Percentiles rank a stretch among this genome's conserved stretches.
These are phyloP conservation scores for Calcarisporium arbuscula DNA, from an alignment of 2,329 filamentous ascomycete species.

Conservation along the genomic window DNA sequence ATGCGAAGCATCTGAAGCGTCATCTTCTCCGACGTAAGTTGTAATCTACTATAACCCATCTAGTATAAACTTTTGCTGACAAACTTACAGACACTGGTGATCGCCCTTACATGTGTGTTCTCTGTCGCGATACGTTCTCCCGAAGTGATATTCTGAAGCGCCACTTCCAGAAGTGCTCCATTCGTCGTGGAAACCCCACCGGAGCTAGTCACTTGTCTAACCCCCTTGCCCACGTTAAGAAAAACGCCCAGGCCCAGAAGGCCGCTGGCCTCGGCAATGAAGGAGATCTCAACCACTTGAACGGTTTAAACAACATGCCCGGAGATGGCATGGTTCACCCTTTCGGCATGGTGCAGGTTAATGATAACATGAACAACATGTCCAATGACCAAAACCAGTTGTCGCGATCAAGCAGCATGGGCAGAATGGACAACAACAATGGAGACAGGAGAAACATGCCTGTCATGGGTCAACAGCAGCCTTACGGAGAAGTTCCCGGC, in stretches of 20 bases:
- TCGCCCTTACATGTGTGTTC: slow-evolving; percentile 94
- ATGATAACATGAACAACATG: slow-evolving; percentile 54
- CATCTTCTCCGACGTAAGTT: slow-evolving; percentile 92
- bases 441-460: slow-evolving; percentile 54
- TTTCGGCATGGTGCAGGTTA: slow-evolving; percentile 50
- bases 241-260: slow-evolving; percentile 58
- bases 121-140: slow-evolving; percentile 97
- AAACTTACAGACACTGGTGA: slow-evolving; percentile 78
- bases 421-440: slow-evolving; percentile 48
- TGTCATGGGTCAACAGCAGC: slow-evolving; percentile 46
- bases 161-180: slow-evolving; percentile 98
- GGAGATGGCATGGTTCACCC: slow-evolving; percentile 52
- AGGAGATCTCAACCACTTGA: slow-evolving; percentile 52
- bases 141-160: slow-evolving; percentile 97
- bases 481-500: slow-evolving; percentile 51
- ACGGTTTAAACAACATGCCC: slow-evolving; percentile 53
- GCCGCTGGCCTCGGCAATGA: slow-evolving; percentile 44
- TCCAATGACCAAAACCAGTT: slow-evolving; percentile 55
- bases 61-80: slow-evolving; percentile 23
- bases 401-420: slow-evolving; percentile 55
- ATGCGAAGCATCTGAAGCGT: slow-evolving; percentile 95
- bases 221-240: slow-evolving; percentile 83
- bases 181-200: slow-evolving; percentile 90
- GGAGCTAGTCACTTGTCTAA: slow-evolving; percentile 92
- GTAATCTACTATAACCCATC: slow-evolving; percentile 6